A percentile compares a stretch with the other conserved stretches of the same genome.
These are phyloP conservation scores for Oenanthe javanica DNA, from an alignment of 140 eudicot genomes.

Conservation along the genomic window DNA sequence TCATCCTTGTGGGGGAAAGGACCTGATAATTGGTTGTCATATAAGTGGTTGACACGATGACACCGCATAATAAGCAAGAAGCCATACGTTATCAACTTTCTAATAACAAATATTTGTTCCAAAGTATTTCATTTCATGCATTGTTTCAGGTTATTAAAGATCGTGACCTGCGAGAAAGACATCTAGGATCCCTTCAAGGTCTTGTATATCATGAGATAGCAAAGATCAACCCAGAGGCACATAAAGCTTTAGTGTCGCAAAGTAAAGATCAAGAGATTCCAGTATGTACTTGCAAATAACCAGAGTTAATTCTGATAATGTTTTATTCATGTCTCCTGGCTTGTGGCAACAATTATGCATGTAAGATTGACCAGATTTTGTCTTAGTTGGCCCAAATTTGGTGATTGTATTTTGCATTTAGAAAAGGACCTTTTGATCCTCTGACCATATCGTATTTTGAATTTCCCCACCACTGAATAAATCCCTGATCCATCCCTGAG, in stretches of 20 bases:
- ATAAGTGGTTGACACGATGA: too few species aligned
- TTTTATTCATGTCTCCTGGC: not conserved
- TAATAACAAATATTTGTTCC: not conserved
- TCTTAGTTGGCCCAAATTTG: not conserved
- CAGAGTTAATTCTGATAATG: not conserved
- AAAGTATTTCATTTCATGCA: not conserved
- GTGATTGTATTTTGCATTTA: not conserved
- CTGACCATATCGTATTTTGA: not conserved
- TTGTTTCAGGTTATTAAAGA: slow-evolving; percentile 62
- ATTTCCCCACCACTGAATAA: not conserved
- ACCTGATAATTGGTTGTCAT: not conserved
- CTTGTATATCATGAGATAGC: slow-evolving; percentile 43
- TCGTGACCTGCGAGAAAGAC: slow-evolving; percentile 69
- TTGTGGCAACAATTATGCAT: not conserved
- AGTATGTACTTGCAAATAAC: slow-evolving; percentile 31
- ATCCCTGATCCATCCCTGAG: not conserved
- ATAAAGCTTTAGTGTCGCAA: slow-evolving; percentile 49
- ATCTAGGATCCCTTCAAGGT: slow-evolving; percentile 95
- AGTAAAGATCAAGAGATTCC: slow-evolving; percentile 67
- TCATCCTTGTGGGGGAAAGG: not conserved
- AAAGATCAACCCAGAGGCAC: slow-evolving; percentile 53
- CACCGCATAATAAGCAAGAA: too few species aligned
- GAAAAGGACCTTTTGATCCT: not conserved
- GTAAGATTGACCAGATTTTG: not conserved
- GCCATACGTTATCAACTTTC: not conserved